Evolutionary conservation across 345 rosid genomes (phyloP), one percentile per base, ranked within the genome.

Genomic region (Camelina hispida): DNA sequence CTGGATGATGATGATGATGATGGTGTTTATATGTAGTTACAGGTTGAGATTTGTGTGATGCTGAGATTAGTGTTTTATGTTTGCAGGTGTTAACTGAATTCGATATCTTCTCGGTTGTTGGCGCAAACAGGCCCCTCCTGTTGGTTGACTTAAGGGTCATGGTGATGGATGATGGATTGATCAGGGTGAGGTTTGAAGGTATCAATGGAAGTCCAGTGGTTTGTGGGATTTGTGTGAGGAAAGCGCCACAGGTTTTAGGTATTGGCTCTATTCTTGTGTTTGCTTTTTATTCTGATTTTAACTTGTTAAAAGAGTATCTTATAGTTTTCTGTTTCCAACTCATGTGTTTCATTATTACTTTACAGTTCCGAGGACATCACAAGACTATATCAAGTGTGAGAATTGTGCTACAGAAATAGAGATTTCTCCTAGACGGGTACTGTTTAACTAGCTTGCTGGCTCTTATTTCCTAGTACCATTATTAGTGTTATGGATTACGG

Each of bases 11-110:
- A 23, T n/a, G n/a, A n/a, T 23, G 25, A 14, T 8, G 10, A 30
- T 50, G 9, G 43, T 71, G 14, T 52, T 42, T 16, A 6, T 6
- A 32, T 35, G 23, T 48, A 20, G 18, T 30, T 46, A n/a, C n/a
- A n/a, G n/a, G n/a, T n/a, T n/a, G n/a, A n/a, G n/a, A n/a, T n/a
- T n/a, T 54, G 60, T 2, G 3, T 32, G 48, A 53, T 53, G 13
- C 80, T 74, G 23, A 79, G 34, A 61, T 8, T 22, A 52, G 75
- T 69, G 59, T 9, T 51, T 75, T 66, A 69, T 85, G 79, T 50
- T 80, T 88, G 92, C 89, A 95, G 99, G 87, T 92, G 15, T 73
- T 92, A 22, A 83, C 97, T 3, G 91, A 95, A 69, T 86, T 95
- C 47, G 99, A 95, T 84, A 83, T 92, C 71, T 95, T 84, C 84